These are phyloP conservation scores for Oryza nivara DNA, from an alignment of 176 grass and related monocot genomes.

Conservation along the genomic window DNA sequence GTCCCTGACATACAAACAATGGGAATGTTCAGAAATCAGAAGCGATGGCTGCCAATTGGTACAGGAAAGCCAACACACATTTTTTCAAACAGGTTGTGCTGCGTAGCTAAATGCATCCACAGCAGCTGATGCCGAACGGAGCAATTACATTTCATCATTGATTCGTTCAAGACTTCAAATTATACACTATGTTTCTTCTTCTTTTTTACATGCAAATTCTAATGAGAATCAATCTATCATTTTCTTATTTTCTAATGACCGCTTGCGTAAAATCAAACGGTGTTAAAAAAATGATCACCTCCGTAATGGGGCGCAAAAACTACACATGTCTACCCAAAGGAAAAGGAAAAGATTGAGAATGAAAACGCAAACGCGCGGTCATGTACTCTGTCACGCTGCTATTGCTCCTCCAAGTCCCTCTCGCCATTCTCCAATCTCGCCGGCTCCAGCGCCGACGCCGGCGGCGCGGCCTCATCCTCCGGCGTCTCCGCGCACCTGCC, in stretches of 20 bases:
- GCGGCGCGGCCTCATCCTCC: background rate
- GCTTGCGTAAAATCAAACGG: background rate
- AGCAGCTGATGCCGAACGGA: too few species aligned
- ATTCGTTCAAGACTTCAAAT: too few species aligned
- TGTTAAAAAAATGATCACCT: background rate
- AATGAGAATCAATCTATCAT: background rate
- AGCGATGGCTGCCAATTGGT: too few species aligned
- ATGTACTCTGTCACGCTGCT: background rate
- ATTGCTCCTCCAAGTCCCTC: constrained; percentile 42
- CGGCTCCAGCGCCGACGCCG: background rate
- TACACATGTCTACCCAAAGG: background rate
- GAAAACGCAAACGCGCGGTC: background rate
- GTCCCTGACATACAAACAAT: too few species aligned
- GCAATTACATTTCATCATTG: too few species aligned
- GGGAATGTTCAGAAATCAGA: too few species aligned
- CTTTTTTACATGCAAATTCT: background rate
- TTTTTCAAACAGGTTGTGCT: too few species aligned
- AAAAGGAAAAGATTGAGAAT: background rate
- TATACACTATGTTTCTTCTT: background rate
- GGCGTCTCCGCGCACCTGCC: background rate
- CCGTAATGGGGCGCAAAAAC: constrained; percentile 19
- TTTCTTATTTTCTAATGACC: background rate
- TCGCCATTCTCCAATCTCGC: constrained; percentile 20
- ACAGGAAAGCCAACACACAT: too few species aligned
- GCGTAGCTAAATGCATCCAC: too few species aligned